Conservation (phyloP, 345 rosid genomes). For the Clausena lansium region DNA sequence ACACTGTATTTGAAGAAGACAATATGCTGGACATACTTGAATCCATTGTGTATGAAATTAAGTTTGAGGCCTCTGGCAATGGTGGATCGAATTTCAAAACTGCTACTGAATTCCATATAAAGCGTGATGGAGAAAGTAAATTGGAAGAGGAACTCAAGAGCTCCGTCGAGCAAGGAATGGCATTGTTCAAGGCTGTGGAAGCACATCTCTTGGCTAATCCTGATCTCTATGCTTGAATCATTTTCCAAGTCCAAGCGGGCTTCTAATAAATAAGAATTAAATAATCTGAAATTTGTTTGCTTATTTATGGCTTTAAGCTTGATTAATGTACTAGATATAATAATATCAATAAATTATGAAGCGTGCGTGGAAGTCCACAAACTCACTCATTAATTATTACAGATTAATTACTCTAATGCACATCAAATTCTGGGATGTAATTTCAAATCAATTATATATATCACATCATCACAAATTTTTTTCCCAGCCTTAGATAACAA, state of each 20-base stretch:
- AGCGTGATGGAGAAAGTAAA: neutral
- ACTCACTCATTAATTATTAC: too few species aligned
- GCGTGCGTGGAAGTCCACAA: too few species aligned
- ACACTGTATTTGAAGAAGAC: slow-evolving; percentile 34
- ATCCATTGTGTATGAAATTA: slow-evolving; percentile 20
- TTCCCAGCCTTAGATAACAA: too few species aligned
- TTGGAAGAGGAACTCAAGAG: slow-evolving; percentile 30
- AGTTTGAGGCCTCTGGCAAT: slow-evolving; percentile 12
- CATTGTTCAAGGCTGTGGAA: slow-evolving; percentile 32
- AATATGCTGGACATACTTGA: slow-evolving; percentile 10
- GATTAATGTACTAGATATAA: too few species aligned
- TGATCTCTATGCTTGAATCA: slow-evolving; percentile 18
- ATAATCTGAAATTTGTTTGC: too few species aligned
- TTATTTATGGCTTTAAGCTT: too few species aligned
- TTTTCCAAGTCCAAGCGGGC: neutral
- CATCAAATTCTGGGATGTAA: too few species aligned
- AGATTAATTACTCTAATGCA: too few species aligned
- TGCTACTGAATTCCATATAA: neutral
- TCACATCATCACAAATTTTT: too few species aligned
- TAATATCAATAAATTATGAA: too few species aligned
- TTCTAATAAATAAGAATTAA: too few species aligned
- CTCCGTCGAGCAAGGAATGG: slow-evolving; percentile 19
- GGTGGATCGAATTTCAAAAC: slow-evolving; percentile 7
- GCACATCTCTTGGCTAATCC: slow-evolving; percentile 43
- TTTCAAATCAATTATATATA: too few species aligned